phyloP scores from a whole-genome alignment of 2,329 filamentous ascomycete species.

The Sporothrix variecibatus region DNA sequence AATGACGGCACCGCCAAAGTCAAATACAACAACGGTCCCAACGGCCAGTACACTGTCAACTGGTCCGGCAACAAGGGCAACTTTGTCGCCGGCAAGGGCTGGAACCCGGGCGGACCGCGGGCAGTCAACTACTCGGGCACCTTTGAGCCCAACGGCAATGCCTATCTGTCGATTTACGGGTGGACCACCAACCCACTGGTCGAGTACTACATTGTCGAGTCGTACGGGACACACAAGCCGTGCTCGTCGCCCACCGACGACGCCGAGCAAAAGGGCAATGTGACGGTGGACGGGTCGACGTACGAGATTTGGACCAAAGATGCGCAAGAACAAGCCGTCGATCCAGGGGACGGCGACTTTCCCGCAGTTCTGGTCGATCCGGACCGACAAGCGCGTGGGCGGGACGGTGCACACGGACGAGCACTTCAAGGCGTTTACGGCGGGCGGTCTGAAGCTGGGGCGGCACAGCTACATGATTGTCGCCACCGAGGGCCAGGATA shows the following conservation, averaged over 20 bases:
- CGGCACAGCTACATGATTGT: conserved; percentile 51
- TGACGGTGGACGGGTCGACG: conserved; percentile 38
- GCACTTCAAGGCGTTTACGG: conserved; percentile 53
- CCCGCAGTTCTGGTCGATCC: conserved; percentile 53
- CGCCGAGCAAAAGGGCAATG: conserved; percentile 36
- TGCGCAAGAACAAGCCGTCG: conserved; percentile 45
- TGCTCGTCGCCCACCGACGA: conserved; percentile 34
- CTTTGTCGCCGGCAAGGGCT: conserved; percentile 60
- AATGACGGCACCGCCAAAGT: conserved; percentile 44
- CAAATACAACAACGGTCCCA: conserved; percentile 44
- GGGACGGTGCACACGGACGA: conserved; percentile 50
- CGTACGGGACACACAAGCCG: conserved; percentile 31
- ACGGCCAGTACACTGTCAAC: conserved; percentile 42
- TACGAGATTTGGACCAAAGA: conserved; percentile 42
- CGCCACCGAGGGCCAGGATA: conserved; percentile 52
- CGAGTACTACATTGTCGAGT: conserved; percentile 32
- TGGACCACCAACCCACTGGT: conserved; percentile 30
- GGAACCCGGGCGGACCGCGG: conserved; percentile 46
- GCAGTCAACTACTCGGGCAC: conserved; percentile 52
- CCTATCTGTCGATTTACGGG: conserved; percentile 34
- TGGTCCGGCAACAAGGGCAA: conserved; percentile 50
- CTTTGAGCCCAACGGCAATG: conserved; percentile 52
- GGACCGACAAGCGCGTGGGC: conserved; percentile 50
- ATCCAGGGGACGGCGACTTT: conserved; percentile 52
- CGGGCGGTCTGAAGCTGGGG: conserved; percentile 46